These are phyloP conservation scores for Gracilaria vermiculophylla DNA, from an alignment of 23 red algal species.

Conservation along the genomic window DNA sequence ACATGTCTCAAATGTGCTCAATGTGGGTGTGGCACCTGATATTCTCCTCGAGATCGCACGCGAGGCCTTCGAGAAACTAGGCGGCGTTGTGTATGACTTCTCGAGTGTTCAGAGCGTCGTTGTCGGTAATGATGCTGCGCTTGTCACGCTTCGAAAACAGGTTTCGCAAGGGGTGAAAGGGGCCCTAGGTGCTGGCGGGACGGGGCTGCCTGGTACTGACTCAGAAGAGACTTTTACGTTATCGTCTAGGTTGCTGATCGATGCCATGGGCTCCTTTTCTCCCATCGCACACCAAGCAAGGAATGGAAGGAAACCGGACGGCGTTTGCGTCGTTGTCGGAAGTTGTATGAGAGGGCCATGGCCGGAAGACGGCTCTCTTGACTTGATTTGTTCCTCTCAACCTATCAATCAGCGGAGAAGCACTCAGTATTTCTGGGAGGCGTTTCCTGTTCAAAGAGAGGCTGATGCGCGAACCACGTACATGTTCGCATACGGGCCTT, in stretches of 20 bases:
- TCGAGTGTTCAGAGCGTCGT: slow-evolving; percentile 14
- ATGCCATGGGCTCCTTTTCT: slow-evolving; percentile 86
- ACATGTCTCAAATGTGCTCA: slow-evolving; percentile 65
- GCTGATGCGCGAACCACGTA: slow-evolving; percentile 68
- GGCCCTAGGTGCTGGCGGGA: slow-evolving; percentile 66
- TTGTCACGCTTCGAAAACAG: slow-evolving; percentile 6
- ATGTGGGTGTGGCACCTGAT: slow-evolving; percentile 80
- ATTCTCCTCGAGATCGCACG: slow-evolving; percentile 44
- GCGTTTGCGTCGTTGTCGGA: slow-evolving; percentile 89
- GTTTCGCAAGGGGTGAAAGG: background rate
- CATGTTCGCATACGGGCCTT: slow-evolving; percentile 86
- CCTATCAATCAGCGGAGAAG: slow-evolving; percentile 43
- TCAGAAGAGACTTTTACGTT: slow-evolving; percentile 13
- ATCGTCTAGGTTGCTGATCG: slow-evolving; percentile 62
- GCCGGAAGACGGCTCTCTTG: slow-evolving; percentile 49
- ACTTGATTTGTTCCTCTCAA: slow-evolving; percentile 72
- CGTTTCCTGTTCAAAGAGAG: slow-evolving; percentile 75
- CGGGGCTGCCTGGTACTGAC: slow-evolving; percentile 33
- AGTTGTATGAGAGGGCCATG: slow-evolving; percentile 65
- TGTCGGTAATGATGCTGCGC: slow-evolving; percentile 6
- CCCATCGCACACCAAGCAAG: slow-evolving; percentile 80
- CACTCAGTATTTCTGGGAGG: slow-evolving; percentile 93
- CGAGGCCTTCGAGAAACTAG: slow-evolving; percentile 34
- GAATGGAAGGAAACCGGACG: slow-evolving; percentile 62
- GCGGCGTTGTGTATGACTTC: slow-evolving; percentile 70